Evolutionary conservation across 352 stramenopile genomes (phyloP), one percentile per base, ranked within the genome.

Genomic region (Saprolegnia parasitica): DNA sequence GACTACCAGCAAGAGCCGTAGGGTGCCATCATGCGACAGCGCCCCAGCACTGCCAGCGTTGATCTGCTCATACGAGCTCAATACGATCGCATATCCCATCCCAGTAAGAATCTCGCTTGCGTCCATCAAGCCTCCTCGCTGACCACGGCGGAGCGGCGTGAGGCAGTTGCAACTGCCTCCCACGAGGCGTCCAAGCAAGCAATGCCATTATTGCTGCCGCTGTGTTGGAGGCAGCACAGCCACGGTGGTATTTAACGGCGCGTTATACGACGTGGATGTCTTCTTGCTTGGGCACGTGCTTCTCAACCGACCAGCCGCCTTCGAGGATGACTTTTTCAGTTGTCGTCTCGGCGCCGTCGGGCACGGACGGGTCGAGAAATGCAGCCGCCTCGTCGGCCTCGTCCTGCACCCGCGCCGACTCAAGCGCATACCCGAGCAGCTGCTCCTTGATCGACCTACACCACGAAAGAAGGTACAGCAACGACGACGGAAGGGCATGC

Each of bases 281-380:
- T 62, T 70, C 74, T 26, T 87, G 79, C 65, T 73, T 78, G 2
- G 82, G 81, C 26, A 95, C 75, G 39, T 79, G 83, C 63, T 93
- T 93, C 76, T 95, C 83, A 24, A 95, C 85, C 1, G 84, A 93
- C 84, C 87, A 93, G 15, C 87, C 87, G 32, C 87, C 84, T 71
- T 93, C 83, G 26, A 93, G 74, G 10, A 60, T 60, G 35, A 60
- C 52, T 9, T 70, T 61, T 47, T 70, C 63, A 20, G 63, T 70
- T n/a, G 29, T 39, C 11, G 82, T 91, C 63, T 91, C 82, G 39
- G 79, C 45, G 76, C 89, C 21, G 56, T 85, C 76, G 21, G 84
- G 77, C 56, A 94, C 67, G 64, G 91, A 90, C 40, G 77, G 84
- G 55, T 94, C 86, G 56, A 80, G 58, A 23, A 42, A 66, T 67